Percentiles rank a stretch among this genome's conserved stretches.
Evolutionary conservation across 23 red algal species (phyloP).

Genomic region (Gracilaria domingensis): DNA sequence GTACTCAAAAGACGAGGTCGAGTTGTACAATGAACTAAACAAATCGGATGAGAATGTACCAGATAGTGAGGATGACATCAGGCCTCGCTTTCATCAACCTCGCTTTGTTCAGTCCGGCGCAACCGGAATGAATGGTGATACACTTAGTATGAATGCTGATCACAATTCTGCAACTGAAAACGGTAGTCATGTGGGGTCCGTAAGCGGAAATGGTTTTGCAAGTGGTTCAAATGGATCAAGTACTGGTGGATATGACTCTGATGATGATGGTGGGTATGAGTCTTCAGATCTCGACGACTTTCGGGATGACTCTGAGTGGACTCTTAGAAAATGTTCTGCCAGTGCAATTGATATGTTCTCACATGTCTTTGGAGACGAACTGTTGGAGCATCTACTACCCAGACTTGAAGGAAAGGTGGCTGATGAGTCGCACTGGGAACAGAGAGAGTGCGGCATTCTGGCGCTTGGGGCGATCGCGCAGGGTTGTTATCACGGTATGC

Average conservation of each 20-base stretch:
- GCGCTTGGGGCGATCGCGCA: constrained; percentile 89
- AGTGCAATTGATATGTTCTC: constrained; percentile 76
- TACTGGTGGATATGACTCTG: constrained; percentile 58
- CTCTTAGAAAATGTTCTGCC: constrained; percentile 78
- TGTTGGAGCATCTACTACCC: constrained; percentile 71
- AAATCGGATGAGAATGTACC: constrained; percentile 78
- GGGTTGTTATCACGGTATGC: constrained; percentile 85
- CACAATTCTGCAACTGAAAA: neutral
- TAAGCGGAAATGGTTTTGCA: constrained; percentile 32
- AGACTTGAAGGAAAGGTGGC: constrained; percentile 59
- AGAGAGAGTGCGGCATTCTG: constrained; percentile 83
- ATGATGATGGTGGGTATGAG: constrained; percentile 75
- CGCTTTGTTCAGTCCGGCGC: constrained; percentile 35
- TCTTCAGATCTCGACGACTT: constrained; percentile 39
- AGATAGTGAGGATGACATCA: constrained; percentile 87
- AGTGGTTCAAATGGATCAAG: constrained; percentile 45
- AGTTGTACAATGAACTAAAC: constrained; percentile 41
- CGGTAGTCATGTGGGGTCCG: constrained; percentile 19
- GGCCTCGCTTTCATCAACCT: constrained; percentile 79
- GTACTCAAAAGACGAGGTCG: constrained; percentile 76
- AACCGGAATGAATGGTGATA: constrained; percentile 20
- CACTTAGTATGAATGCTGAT: neutral
- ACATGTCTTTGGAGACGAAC: constrained; percentile 70
- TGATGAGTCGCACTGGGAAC: constrained; percentile 67
- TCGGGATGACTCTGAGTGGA: constrained; percentile 81